Conservation (phyloP, 371 early-diverging fungal genomes). For the Mucor circinelloides region DNA sequence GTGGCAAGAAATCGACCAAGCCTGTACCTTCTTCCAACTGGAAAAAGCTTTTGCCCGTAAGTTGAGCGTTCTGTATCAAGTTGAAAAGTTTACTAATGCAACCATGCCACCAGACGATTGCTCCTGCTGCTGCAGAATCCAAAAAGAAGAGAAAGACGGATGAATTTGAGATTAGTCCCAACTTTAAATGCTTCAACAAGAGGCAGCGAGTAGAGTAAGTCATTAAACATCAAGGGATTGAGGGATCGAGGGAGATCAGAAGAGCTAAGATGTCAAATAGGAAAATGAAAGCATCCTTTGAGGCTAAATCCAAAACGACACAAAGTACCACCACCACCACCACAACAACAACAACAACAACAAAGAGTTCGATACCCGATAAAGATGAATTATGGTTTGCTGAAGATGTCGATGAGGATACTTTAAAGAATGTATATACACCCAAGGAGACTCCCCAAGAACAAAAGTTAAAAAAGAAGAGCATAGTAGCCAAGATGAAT, state of each 20-base stretch:
- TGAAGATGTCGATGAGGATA: constrained; percentile 61
- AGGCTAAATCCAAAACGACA: neutral
- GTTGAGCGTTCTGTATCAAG: neutral
- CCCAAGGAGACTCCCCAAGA: constrained; percentile 30
- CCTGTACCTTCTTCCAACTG: constrained; percentile 58
- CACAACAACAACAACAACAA: neutral
- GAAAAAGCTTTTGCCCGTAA: constrained; percentile 51
- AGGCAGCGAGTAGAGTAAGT: constrained; percentile 28
- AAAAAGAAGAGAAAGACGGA: constrained; percentile 25
- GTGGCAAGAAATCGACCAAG: constrained; percentile 24
- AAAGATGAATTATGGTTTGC: constrained; percentile 62
- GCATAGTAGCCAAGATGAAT: constrained; percentile 40
- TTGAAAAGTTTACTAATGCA: neutral
- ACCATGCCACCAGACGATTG: constrained; percentile 3
- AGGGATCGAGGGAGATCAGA: neutral
- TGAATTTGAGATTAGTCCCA: constrained; percentile 25
- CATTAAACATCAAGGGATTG: neutral
- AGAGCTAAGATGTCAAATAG: neutral
- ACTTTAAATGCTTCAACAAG: constrained; percentile 27
- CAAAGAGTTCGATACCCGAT: constrained; percentile 30
- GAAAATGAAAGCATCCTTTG: constrained; percentile 9
- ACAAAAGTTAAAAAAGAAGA: constrained; percentile 13
- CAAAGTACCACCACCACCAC: neutral
- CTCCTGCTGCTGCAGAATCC: constrained; percentile 8
- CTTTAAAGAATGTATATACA: constrained; percentile 52